Conservation (phyloP, 1,139 yeast species). For the Pichia sp. region DNA sequence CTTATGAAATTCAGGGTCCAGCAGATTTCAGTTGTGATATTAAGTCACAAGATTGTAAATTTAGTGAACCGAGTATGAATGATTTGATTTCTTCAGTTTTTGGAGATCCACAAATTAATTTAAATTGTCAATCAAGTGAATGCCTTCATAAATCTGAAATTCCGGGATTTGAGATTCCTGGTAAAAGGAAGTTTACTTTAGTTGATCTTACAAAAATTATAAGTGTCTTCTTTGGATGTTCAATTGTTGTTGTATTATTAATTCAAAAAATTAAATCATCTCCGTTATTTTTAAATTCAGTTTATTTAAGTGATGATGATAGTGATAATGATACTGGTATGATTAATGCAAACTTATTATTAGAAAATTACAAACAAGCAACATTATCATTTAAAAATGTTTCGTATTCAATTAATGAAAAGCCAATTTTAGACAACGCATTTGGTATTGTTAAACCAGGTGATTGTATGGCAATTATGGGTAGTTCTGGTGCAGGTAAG, state of each 20-base stretch:
- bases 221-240: conserved; percentile 40
- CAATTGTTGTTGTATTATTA: conserved; percentile 36
- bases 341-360: conserved; percentile 23
- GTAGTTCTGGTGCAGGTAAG: conserved; percentile 98
- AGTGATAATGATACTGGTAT: conserved; percentile 32
- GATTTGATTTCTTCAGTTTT: conserved; percentile 82
- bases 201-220: conserved; percentile 37
- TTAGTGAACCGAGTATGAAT: conserved; percentile 95
- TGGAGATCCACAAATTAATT: conserved; percentile 84
- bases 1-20: conserved; percentile 87
- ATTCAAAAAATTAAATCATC: conserved; percentile 53
- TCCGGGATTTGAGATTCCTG: conserved; percentile 81
- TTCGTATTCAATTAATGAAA: conserved; percentile 53
- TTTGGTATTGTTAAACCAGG: conserved; percentile 81
- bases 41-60: conserved; percentile 53
- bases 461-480: conserved; percentile 92
- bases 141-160: conserved; percentile 88
- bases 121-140: conserved; percentile 79
- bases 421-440: conserved; percentile 50
- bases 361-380: conserved; percentile 65
- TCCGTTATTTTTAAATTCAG: conserved; percentile 44
- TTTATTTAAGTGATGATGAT: conserved; percentile 26
- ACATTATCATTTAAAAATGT: conserved; percentile 70
- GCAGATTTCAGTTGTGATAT: conserved; percentile 85
- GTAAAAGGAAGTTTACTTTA: conserved; percentile 43